Conservation (phyloP, 345 rosid species). For the Camelina neglecta region DNA sequence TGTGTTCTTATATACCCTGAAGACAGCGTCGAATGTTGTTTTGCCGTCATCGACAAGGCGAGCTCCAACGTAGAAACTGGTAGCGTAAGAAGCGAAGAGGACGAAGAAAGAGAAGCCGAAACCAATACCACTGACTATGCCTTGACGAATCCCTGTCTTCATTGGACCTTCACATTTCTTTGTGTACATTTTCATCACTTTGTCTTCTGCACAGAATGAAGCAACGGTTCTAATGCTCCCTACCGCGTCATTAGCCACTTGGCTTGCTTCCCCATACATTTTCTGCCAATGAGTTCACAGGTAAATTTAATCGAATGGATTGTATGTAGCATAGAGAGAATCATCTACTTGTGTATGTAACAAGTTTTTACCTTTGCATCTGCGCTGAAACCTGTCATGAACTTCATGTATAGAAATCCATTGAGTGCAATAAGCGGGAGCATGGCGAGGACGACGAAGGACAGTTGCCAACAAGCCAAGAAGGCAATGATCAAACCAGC, state of each 20-base stretch:
- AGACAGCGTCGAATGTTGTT: conserved; percentile 63
- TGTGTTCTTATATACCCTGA: conserved; percentile 48
- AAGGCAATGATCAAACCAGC: conserved; percentile 84
- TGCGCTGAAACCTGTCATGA: conserved; percentile 81
- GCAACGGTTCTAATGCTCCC: conserved; percentile 93
- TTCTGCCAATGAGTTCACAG: conserved; percentile 48
- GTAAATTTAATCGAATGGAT: not conserved
- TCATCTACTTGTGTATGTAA: not conserved
- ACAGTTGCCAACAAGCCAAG: conserved; percentile 67
- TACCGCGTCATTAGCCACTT: conserved; percentile 87
- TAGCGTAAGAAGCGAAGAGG: conserved; percentile 62
- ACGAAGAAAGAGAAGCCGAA: conserved; percentile 74
- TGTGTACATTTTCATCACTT: conserved; percentile 74
- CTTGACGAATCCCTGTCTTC: conserved; percentile 70
- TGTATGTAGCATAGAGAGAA: not conserved
- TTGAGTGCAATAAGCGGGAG: conserved; percentile 69
- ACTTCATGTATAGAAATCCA: conserved; percentile 63
- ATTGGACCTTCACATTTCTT: conserved; percentile 83
- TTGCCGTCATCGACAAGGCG: conserved; percentile 58
- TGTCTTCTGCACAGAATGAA: conserved; percentile 91
- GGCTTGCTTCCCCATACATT: conserved; percentile 91
- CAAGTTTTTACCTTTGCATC: conserved; percentile 71
- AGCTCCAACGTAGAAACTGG: conserved; percentile 81
- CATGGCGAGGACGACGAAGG: conserved; percentile 60
- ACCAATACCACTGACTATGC: conserved; percentile 71